Conservation (phyloP, 164 flowering plant genomes). For the Amborella trichopoda region DNA sequence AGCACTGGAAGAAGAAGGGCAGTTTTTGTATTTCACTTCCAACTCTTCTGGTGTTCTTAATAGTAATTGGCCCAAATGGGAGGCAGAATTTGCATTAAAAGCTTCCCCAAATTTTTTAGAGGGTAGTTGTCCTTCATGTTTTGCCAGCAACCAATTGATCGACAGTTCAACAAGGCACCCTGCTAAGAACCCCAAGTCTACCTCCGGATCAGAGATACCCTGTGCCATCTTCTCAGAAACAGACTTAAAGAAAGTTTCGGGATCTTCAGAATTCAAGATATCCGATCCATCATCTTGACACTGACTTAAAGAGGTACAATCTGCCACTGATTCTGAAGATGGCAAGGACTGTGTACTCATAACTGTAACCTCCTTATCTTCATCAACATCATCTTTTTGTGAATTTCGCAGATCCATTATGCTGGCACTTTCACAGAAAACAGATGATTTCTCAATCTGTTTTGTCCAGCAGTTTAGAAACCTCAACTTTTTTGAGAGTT, state of each 20-base stretch:
- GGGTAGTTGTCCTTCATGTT: constrained; percentile 14
- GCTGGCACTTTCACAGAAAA: too few relatives aligned
- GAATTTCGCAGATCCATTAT: constrained; percentile 9
- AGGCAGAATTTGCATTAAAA: constrained; percentile 13
- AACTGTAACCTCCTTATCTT: constrained; percentile 14
- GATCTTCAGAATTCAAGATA: too few relatives aligned
- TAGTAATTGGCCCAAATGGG: constrained; percentile 36
- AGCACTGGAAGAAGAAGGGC: constrained; percentile 12
- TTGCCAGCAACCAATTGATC: constrained; percentile 33
- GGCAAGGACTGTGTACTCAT: constrained; percentile 9
- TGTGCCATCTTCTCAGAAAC: constrained; percentile 48
- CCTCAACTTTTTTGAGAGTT: constrained; percentile 52
- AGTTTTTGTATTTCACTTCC: constrained; percentile 25
- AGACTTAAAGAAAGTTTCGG: constrained; percentile 1
- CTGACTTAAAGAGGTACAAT: too few relatives aligned
- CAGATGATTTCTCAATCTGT: constrained; percentile 36
- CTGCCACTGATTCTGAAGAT: too few relatives aligned
- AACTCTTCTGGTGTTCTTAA: constrained; percentile 60
- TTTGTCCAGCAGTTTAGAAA: constrained; percentile 93
- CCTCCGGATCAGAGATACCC: constrained; percentile 46
- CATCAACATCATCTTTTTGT: constrained; percentile 12
- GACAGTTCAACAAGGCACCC: constrained; percentile 55
- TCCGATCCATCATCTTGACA: too few relatives aligned
- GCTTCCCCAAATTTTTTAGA: constrained; percentile 13
- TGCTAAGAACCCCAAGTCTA: constrained; percentile 67